Evolutionary conservation across 2,329 filamentous ascomycete species (phyloP), one percentile per base, ranked within the genome.

Genomic region (Beauveria bassiana): DNA sequence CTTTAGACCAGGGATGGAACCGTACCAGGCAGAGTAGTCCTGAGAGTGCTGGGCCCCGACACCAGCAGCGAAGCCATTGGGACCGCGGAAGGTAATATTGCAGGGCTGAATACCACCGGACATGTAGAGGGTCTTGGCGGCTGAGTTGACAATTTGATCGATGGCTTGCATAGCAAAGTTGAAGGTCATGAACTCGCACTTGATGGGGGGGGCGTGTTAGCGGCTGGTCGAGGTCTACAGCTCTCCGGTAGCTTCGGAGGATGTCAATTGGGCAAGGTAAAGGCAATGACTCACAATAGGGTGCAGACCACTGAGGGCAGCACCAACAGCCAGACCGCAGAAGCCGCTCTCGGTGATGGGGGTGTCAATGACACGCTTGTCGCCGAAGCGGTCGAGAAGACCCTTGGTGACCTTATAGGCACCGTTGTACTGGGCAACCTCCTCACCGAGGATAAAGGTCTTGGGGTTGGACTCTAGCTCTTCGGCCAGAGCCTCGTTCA

Each of bases 121-220:
- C 95, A 99, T 99, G 84, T 99, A 99, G 74, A 99, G 93, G 62
- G 95, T 99, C 85, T 99, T 99, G 73, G 92, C 95, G 70, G 84
- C 95, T 55, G 93, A 98, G 87, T 99, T 99, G 86, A 99, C 93
- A 75, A 99, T 91, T 78, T 99, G 95, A 77, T 99, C 95, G 78
- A 99, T 99, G 75, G 95, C 91, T 82, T 99, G 95, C 95, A 99
- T 99, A 77, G 95, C 93, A 75, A 98, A 98, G 86, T 99, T 99
- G 87, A 96, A 98, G 72, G 95, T 99, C 95, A 99, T 99, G 85
- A 99, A 99, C 82, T 99, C 95, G 85, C 90, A 95, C 91, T 95
- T 67, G 9, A 64, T 20, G 38, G 53, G 22, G 34, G 38, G 26
- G 22, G 31, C 22, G 53, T 43, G 50, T 64, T 56, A 61, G 62